Evolutionary conservation across 2,329 filamentous ascomycete species (phyloP).

Genomic region (Orbilia ellipsospora): DNA sequence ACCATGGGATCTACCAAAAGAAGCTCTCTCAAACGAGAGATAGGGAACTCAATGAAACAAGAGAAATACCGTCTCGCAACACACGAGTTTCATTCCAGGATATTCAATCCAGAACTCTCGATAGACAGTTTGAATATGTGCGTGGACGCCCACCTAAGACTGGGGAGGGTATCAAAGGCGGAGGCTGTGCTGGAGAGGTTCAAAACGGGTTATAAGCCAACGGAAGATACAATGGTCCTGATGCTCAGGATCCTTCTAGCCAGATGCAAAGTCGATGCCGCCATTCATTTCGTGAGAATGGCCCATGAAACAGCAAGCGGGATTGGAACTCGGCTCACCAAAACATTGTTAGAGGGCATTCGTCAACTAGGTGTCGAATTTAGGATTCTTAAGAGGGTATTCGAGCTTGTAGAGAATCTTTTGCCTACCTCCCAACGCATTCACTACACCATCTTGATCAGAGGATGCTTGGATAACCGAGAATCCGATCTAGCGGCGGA

Average conservation of each 20-base stretch:
- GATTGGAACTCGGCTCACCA: constrained; percentile 23
- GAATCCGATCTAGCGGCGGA: constrained; percentile 51
- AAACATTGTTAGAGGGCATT: constrained; percentile 38
- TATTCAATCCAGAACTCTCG: not conserved
- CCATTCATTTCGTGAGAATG: constrained; percentile 47
- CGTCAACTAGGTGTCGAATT: constrained; percentile 32
- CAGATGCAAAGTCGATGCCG: constrained; percentile 41
- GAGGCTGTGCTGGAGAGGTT: constrained; percentile 33
- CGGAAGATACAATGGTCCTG: constrained; percentile 31
- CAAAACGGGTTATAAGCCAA: constrained; percentile 34
- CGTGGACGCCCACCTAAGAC: constrained; percentile 24
- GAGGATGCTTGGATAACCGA: constrained; percentile 54
- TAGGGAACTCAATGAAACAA: constrained; percentile 1
- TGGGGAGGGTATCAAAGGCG: constrained; percentile 32
- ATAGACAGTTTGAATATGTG: constrained; percentile 7
- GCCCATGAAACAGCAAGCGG: constrained; percentile 44
- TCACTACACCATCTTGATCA: constrained; percentile 57
- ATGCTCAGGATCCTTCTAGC: constrained; percentile 35
- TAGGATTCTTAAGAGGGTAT: constrained; percentile 21
- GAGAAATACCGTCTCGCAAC: constrained; percentile 13
- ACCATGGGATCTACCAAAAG: not conserved
- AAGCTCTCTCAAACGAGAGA: not conserved
- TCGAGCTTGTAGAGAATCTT: constrained; percentile 40
- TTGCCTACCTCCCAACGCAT: constrained; percentile 40
- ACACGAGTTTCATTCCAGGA: constrained; percentile 13